Evolutionary conservation across 441 rosid genomes (phyloP).

Genomic region (Erodium chrysanthum): DNA sequence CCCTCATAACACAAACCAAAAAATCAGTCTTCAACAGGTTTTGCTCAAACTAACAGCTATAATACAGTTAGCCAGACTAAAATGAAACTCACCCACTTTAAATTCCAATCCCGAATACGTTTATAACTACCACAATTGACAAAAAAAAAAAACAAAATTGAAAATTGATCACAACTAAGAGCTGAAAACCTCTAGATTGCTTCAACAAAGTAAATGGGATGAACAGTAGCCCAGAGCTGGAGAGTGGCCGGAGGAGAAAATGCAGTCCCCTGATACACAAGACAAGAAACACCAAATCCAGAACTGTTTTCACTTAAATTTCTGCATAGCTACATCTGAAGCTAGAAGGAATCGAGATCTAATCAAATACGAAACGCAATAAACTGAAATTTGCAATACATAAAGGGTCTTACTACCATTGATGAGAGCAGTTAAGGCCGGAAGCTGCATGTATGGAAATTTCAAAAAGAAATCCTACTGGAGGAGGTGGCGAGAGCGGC

Average conservation of each 20-base stretch:
- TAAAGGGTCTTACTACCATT: not conserved
- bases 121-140: not conserved
- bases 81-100: not conserved
- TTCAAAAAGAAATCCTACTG: not conserved
- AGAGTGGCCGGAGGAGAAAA: not conserved
- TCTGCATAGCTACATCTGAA: slow-evolving; percentile 2
- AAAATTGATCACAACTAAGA: slow-evolving; percentile 6
- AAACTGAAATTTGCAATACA: not conserved
- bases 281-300: slow-evolving; percentile 3
- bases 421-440: not conserved
- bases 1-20: not conserved
- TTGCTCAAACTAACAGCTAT: not conserved
- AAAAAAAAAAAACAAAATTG: not conserved
- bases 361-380: not conserved
- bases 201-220: slow-evolving; percentile 7
- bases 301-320: not conserved
- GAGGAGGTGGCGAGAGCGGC: slow-evolving; percentile 4
- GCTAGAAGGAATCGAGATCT: slow-evolving; percentile 1
- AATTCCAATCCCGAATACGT: not conserved
- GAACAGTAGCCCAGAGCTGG: slow-evolving; percentile 8
- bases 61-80: slow-evolving; percentile 5
- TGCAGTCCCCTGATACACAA: slow-evolving; percentile 11
- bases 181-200: slow-evolving; percentile 12
- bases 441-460: not conserved
- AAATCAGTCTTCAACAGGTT: not conserved